phyloP scores from a whole-genome alignment of 2,329 filamentous ascomycete species.

The Fusarium veterinarium region DNA sequence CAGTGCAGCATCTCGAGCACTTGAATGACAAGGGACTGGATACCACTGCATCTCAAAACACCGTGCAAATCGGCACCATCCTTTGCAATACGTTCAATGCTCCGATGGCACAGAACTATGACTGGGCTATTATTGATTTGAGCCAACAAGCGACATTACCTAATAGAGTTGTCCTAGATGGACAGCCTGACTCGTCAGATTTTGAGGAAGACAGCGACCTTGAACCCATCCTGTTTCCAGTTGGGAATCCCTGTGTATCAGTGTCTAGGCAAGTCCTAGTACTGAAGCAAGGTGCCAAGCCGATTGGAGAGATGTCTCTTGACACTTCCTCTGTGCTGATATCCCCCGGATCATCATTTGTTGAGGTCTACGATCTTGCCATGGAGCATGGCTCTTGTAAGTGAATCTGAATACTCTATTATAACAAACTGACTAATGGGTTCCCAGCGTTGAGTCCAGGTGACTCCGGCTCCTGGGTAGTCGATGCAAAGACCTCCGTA shows the following conservation, averaged over 20 bases:
- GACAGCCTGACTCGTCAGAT: background rate
- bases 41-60: too few relatives aligned
- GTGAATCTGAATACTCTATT: accelerated
- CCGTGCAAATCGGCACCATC: background rate
- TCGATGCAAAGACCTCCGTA: background rate
- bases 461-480: slow-evolving; percentile 1
- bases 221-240: accelerated
- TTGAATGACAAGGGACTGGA: background rate
- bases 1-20: background rate
- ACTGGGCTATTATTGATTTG: background rate
- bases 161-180: accelerated
- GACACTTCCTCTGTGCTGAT: background rate
- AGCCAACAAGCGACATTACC: background rate
- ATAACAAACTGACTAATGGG: too few relatives aligned
- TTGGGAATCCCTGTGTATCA: accelerated
- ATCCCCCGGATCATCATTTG: background rate
- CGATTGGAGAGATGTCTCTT: background rate
- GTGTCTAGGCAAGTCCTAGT: background rate
- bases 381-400: background rate
- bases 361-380: background rate
- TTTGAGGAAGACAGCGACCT: too few relatives aligned
- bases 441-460: background rate
- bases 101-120: background rate
- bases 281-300: background rate
- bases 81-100: background rate